These are phyloP conservation scores for Amphirosellinia nigrospora DNA, from an alignment of 495 filamentous ascomycete genomes.

Conservation along the genomic window DNA sequence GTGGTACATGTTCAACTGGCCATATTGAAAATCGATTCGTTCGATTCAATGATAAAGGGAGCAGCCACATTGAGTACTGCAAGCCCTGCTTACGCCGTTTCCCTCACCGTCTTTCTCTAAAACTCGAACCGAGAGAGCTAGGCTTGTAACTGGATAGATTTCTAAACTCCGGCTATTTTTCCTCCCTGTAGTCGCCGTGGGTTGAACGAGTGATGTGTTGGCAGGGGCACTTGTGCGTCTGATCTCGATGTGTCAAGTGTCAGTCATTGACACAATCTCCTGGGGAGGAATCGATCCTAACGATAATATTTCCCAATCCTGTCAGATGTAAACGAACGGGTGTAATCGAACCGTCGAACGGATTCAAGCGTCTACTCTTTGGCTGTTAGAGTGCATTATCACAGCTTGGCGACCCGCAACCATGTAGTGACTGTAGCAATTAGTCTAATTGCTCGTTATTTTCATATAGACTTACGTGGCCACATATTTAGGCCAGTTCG, in stretches of 20 bases:
- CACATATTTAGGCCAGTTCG: slow-evolving; percentile 6
- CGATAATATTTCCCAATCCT: slow-evolving; percentile 17
- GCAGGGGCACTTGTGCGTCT: slow-evolving; percentile 21
- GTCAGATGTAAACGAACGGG: slow-evolving; percentile 1
- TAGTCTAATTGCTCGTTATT: neutral
- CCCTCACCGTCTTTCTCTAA: slow-evolving; percentile 30
- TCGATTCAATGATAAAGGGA: slow-evolving; percentile 15
- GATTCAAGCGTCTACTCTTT: slow-evolving; percentile 4
- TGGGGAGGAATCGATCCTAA: slow-evolving; percentile 6
- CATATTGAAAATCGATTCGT: slow-evolving; percentile 17
- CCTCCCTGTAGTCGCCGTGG: slow-evolving; percentile 22
- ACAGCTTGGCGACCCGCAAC: slow-evolving; percentile 24
- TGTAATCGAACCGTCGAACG: neutral
- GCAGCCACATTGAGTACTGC: slow-evolving; percentile 21
- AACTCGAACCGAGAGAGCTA: slow-evolving; percentile 9
- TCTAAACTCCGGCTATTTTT: neutral
- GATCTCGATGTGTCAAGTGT: slow-evolving; percentile 32
- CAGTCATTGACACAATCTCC: slow-evolving; percentile 32
- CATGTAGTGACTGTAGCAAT: slow-evolving; percentile 1
- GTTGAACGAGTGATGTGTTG: slow-evolving; percentile 40
- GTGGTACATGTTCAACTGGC: slow-evolving; percentile 4
- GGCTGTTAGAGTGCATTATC: slow-evolving; percentile 35
- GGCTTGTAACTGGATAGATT: slow-evolving; percentile 14
- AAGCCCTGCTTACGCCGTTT: slow-evolving; percentile 18
- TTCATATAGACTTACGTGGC: slow-evolving; percentile 23